phyloP scores from a whole-genome alignment of 192 early-diverging fungal species.

The Backusella liffmaniae region DNA sequence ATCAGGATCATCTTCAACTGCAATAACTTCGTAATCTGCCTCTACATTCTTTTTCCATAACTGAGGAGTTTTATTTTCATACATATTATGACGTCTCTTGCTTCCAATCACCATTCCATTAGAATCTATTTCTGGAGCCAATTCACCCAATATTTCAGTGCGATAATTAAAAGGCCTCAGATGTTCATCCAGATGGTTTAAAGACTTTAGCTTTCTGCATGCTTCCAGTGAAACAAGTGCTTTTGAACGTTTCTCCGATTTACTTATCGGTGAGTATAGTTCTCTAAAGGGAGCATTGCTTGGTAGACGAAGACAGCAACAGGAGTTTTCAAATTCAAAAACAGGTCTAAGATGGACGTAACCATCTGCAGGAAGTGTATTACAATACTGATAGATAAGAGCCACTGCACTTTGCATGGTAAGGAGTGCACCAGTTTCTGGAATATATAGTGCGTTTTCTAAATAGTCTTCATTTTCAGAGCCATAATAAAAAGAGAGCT shows the following conservation, averaged over 20 bases:
- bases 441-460: conserved; percentile 55
- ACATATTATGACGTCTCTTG: conserved; percentile 17
- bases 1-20: neutral
- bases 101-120: conserved; percentile 32
- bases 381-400: conserved; percentile 71
- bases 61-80: conserved; percentile 30
- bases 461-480: conserved; percentile 38
- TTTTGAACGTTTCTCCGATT: conserved; percentile 62
- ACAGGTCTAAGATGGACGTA: conserved; percentile 53
- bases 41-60: conserved; percentile 36
- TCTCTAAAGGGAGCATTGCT: conserved; percentile 57
- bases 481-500: conserved; percentile 21
- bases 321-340: conserved; percentile 32
- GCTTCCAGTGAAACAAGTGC: conserved; percentile 67
- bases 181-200: conserved; percentile 69
- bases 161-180: conserved; percentile 54
- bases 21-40: neutral
- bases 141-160: conserved; percentile 17
- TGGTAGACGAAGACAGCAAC: conserved; percentile 56
- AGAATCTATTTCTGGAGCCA: conserved; percentile 10
- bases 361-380: conserved; percentile 59
- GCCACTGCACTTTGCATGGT: conserved; percentile 66
- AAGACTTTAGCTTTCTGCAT: conserved; percentile 64
- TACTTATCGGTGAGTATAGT: conserved; percentile 47
- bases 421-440: conserved; percentile 64